Conservation (phyloP, 768 basidiomycete genomes). For the Podaxis pistillaris region DNA sequence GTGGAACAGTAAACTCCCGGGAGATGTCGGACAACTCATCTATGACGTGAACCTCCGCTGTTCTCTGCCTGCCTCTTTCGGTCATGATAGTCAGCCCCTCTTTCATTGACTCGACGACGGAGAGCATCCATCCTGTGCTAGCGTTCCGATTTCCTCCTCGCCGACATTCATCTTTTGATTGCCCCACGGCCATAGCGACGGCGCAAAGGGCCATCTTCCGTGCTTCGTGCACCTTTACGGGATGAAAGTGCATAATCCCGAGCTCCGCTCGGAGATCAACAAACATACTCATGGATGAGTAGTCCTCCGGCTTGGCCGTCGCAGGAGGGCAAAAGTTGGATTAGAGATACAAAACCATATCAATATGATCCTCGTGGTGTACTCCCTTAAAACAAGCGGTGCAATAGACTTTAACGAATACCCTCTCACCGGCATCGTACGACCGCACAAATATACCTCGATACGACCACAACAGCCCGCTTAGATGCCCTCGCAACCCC, state of each 20-base stretch:
- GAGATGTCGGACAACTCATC: constrained; percentile 4
- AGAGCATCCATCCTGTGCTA: neutral
- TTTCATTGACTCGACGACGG: neutral
- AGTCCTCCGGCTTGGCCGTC: neutral
- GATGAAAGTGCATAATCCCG: no score
- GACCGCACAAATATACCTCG: neutral
- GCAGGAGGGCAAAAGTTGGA: no score
- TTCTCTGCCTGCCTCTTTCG: neutral
- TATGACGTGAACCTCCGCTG: constrained; percentile 1
- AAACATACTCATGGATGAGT: neutral
- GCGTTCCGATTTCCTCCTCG: neutral
- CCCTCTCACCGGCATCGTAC: neutral
- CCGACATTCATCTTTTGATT: neutral
- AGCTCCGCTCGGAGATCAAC: neutral
- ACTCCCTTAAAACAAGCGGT: no score
- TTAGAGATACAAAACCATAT: no score
- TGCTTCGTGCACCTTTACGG: no score
- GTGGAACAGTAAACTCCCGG: neutral
- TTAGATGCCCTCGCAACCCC: neutral
- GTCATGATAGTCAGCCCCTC: neutral
- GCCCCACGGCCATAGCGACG: neutral
- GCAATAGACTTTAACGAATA: neutral
- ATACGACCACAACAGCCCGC: neutral
- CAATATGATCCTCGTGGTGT: neutral
- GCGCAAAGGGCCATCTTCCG: no score